A percentile compares a stretch with the other conserved stretches of the same genome.
Conservation (phyloP, 2,329 filamentous ascomycete genomes). For the Trichoderma koningiopsis region DNA sequence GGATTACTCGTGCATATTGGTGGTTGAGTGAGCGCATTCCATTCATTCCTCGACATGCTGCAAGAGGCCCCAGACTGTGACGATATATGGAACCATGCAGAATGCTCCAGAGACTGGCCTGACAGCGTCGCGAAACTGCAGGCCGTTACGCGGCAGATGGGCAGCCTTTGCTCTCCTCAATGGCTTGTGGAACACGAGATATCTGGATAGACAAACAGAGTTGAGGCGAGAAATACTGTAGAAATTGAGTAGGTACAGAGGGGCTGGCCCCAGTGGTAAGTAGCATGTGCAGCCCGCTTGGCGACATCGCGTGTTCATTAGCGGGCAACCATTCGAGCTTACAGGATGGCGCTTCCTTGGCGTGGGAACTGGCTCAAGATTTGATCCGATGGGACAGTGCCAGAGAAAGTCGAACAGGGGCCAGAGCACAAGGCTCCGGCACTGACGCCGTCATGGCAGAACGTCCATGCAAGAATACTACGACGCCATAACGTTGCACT, state of each 20-base stretch:
- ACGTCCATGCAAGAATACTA: not conserved
- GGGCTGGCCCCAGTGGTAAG: slow-evolving; percentile 8
- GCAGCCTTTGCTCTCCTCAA: not conserved
- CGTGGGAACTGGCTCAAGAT: slow-evolving; percentile 8
- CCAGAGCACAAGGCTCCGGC: not conserved
- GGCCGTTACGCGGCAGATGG: not conserved
- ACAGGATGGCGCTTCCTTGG: not conserved
- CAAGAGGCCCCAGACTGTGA: not conserved
- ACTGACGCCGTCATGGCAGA: not conserved
- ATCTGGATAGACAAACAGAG: not conserved
- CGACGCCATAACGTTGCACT: not conserved
- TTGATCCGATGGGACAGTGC: slow-evolving; percentile 5
- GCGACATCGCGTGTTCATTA: slow-evolving; percentile 16
- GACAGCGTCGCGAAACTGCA: not conserved
- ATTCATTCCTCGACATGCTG: not conserved
- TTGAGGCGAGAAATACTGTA: not conserved
- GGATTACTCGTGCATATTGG: not conserved
- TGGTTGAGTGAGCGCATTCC: not conserved
- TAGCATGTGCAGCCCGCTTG: slow-evolving; percentile 19
- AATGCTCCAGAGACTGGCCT: not conserved
- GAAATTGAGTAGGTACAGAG: not conserved
- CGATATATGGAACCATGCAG: not conserved
- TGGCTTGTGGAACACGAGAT: not conserved
- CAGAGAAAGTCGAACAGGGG: not conserved
- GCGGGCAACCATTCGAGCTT: slow-evolving; percentile 6